phyloP scores from a whole-genome alignment of 2,329 filamentous ascomycete genomes.

The Drechslerella dactyloides region DNA sequence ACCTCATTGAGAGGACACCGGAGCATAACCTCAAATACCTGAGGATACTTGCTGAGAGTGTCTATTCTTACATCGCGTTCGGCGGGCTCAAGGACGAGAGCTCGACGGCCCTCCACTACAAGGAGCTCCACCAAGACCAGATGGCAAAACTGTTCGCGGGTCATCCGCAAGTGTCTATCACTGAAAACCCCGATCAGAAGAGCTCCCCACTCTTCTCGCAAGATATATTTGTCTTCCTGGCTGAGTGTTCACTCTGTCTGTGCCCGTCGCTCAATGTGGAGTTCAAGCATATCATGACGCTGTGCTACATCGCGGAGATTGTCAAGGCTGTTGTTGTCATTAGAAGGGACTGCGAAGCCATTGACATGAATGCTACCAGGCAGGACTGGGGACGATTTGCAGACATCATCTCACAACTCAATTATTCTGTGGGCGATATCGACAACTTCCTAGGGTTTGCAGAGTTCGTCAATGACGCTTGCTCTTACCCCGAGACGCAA shows the following conservation, averaged over 20 bases:
- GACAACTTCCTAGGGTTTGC: conserved; percentile 36
- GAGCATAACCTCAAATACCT: conserved; percentile 84
- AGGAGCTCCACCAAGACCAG: conserved; percentile 72
- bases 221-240: conserved; percentile 80
- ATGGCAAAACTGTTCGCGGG: conserved; percentile 76
- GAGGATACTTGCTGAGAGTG: conserved; percentile 85
- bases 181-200: conserved; percentile 59
- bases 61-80: conserved; percentile 80
- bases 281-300: conserved; percentile 76
- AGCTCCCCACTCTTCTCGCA: conserved; percentile 67
- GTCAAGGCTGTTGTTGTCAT: conserved; percentile 75
- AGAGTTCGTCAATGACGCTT: conserved; percentile 26
- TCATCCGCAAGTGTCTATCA: conserved; percentile 59
- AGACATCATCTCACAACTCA: conserved; percentile 10
- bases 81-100: conserved; percentile 72
- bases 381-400: conserved; percentile 29
- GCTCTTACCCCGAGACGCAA: conserved; percentile 11
- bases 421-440: conserved; percentile 29
- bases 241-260: conserved; percentile 76
- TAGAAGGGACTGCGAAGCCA: conserved; percentile 55
- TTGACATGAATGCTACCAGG: conserved; percentile 25
- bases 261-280: conserved; percentile 73
- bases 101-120: conserved; percentile 71
- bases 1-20: conserved; percentile 81
- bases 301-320: conserved; percentile 91